These are phyloP conservation scores for Cyclotella baltica DNA, from an alignment of 108 stramenopile species.

Conservation along the genomic window DNA sequence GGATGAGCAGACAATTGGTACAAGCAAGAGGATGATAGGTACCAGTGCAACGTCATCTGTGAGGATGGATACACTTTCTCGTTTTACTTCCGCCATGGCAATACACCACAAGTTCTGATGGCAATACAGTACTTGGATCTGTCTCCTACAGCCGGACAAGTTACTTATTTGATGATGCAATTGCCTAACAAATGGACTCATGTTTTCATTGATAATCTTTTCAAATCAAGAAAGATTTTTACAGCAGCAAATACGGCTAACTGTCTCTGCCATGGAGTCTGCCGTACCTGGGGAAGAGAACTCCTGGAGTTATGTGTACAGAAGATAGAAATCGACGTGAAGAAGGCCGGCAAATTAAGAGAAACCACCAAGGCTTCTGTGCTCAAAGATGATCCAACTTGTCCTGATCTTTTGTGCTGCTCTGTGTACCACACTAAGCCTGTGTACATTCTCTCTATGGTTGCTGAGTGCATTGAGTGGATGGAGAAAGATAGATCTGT, in stretches of 20 bases:
- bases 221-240: slow-evolving; percentile 18
- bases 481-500: slow-evolving; percentile 23
- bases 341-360: neutral
- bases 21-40: slow-evolving; percentile 49
- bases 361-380: slow-evolving; percentile 17
- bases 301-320: neutral
- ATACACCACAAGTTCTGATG: neutral
- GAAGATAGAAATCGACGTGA: neutral
- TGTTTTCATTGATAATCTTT: slow-evolving; percentile 25
- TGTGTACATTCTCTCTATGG: slow-evolving; percentile 33
- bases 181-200: slow-evolving; percentile 24
- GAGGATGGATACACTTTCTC: slow-evolving; percentile 22
- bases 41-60: slow-evolving; percentile 40
- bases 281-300: neutral
- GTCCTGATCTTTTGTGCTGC: slow-evolving; percentile 20
- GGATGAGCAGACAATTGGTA: slow-evolving; percentile 50
- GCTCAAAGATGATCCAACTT: neutral
- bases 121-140: neutral
- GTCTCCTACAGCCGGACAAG: slow-evolving; percentile 1
- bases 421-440: slow-evolving; percentile 40
- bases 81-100: slow-evolving; percentile 18
- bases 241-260: neutral
- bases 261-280: slow-evolving; percentile 2
- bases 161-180: slow-evolving; percentile 4
- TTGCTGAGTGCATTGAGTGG: slow-evolving; percentile 29